These are phyloP conservation scores for Cyclostephanos invisitatus DNA, from an alignment of 108 stramenopile species.

Conservation along the genomic window DNA sequence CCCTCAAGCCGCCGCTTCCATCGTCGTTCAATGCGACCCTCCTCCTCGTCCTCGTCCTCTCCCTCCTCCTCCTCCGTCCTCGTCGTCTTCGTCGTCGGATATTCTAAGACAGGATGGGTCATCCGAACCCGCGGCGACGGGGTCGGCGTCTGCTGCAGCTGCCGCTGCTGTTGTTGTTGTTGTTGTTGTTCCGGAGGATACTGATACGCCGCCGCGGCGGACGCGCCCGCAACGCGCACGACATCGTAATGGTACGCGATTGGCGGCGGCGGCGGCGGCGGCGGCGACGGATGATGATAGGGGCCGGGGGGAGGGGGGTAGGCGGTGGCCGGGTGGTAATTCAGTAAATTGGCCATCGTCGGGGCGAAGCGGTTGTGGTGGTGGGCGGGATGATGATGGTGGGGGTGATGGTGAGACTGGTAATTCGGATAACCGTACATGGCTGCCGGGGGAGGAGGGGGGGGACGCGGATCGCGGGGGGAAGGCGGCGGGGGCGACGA, in stretches of 20 bases:
- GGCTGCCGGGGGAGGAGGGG: conserved; percentile 4
- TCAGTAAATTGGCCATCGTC: not conserved
- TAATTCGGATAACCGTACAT: conserved; percentile 26
- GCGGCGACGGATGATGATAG: not conserved
- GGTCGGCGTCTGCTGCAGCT: no score
- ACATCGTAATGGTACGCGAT: not conserved
- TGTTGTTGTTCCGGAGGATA: conserved; percentile 8
- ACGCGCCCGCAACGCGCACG: not conserved
- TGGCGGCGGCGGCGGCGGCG: not conserved
- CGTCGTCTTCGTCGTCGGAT: not conserved
- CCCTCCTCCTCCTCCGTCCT: not conserved
- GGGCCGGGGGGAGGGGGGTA: not conserved
- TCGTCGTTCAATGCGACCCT: not conserved
- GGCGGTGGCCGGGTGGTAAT: not conserved
- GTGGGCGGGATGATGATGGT: conserved; percentile 5
- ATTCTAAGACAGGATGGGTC: not conserved
- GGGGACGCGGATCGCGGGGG: conserved; percentile 10
- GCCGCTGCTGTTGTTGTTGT: no score
- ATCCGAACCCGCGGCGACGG: not conserved
- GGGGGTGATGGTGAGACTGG: conserved; percentile 7
- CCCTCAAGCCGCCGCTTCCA: not conserved
- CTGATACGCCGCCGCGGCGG: not conserved
- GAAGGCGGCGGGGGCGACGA: conserved; percentile 4
- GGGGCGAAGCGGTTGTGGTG: conserved; percentile 1
- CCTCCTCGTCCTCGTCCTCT: not conserved